phyloP scores from a whole-genome alignment of 805 yeast species.

The Candida succiphila region DNA sequence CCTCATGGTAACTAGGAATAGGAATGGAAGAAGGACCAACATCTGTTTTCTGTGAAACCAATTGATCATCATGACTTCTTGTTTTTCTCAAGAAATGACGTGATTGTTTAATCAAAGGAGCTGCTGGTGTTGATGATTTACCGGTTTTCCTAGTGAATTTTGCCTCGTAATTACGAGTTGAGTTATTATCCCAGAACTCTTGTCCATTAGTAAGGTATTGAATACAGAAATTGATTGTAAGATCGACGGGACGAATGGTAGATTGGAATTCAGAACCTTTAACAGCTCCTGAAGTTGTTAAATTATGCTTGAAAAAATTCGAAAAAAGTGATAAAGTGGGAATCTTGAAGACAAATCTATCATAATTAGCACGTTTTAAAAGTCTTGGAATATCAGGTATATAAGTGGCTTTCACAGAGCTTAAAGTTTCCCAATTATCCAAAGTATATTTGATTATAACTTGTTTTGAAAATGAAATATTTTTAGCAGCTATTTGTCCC shows the following conservation, averaged over 20 bases:
- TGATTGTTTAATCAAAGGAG: conserved; percentile 7
- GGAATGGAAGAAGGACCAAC: neutral
- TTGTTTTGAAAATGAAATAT: conserved; percentile 56
- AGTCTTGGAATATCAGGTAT: conserved; percentile 43
- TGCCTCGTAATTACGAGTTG: conserved; percentile 45
- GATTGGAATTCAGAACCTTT: neutral
- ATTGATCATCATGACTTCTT: conserved; percentile 7
- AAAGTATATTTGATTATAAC: conserved; percentile 67
- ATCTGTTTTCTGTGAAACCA: too few species aligned
- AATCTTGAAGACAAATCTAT: conserved; percentile 61
- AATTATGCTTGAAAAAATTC: conserved; percentile 6
- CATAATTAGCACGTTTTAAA: conserved; percentile 43
- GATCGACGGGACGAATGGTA: neutral
- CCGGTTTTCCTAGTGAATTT: conserved; percentile 19
- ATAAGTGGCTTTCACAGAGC: conserved; percentile 58
- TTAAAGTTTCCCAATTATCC: conserved; percentile 70
- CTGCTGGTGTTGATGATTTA: neutral
- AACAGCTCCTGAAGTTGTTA: neutral
- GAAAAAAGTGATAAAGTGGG: conserved; percentile 33
- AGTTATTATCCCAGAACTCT: conserved; percentile 77
- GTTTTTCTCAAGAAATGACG: conserved; percentile 14
- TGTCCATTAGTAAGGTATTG: conserved; percentile 35
- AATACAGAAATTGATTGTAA: conserved; percentile 35
- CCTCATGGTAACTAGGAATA: neutral
- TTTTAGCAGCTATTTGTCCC: conserved; percentile 75